Evolutionary conservation across 2,329 filamentous ascomycete genomes (phyloP), one percentile per base, ranked within the genome.

Genomic region (Thielaviopsis euricoi): DNA sequence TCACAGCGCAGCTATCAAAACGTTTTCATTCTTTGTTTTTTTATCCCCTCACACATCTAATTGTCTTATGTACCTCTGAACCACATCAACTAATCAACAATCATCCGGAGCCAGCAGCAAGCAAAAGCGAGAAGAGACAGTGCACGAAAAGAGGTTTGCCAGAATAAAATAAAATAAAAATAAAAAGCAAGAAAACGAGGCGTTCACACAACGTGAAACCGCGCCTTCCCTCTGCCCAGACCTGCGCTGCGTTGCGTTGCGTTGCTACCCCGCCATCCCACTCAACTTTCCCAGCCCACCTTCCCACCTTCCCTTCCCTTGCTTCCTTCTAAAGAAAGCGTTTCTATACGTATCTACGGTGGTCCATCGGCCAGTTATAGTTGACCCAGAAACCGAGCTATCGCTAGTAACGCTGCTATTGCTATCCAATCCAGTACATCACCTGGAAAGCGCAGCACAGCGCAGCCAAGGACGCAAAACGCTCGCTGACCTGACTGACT

Each of bases 241-340:
- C 37, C 51, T n/a, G n/a, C n/a, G n/a, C n/a, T n/a, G n/a, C n/a
- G 12, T 10, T 10, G 29, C 33, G 51, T 53, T 49, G 58, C 52
- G 52, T 23, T 33, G 51, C 33, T 53, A 60, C 58, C 57, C 61
- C 64, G 63, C 64, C 64, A 68, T 67, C 67, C 67, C 65, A 69
- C 64, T 64, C 65, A 68, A 57, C 54, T 59, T 63, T 58, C 58
- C 52, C 53, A 49, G 49, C 26, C 46, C 61, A 59, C 58, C 56
- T 55, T 60, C 26, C 46, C 61, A 59, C 58, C 56, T 55, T 60
- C 57, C 61, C 56, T 55, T 57, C 54, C 58, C 60, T 60, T 52
- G 56, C 58, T 58, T 56, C 56, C 29, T 51, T 58, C 53, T 59
- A 43, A 51, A 58, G 37, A 43, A 43, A 10, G 37, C 37, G 37